Evolutionary conservation across 495 filamentous ascomycete species (phyloP), one percentile per base, ranked within the genome.

Genomic region (Delitschia confertaspora): DNA sequence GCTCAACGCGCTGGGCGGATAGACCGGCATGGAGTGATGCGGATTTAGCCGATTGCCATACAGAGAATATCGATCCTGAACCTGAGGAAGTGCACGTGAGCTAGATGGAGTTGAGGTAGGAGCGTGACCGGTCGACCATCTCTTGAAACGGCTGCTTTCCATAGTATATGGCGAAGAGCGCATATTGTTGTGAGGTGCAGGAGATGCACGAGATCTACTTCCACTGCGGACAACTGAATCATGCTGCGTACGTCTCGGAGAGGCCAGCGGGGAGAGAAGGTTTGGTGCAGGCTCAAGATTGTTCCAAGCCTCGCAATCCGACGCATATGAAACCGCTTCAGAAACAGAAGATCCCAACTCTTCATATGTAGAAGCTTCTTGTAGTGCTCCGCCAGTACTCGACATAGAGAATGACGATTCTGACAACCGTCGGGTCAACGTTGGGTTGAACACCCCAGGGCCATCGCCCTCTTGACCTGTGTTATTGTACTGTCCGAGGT

Each of bases 111-210:
- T 62, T 17, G 67, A 56, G 2, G 72, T 57, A 6, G 67, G 56
- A 70, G 80, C 13, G 74, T 81, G 16, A 5, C 76, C 80, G 9
- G 79, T 82, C 17, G 79, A 83, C 80, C 80, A 84, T 46, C 80
- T 66, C 65, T 83, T 83, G 56, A 71, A 78, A 42, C 78, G 68
- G 29, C 67, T 67, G 27, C 58, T 65, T 23, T 79, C 77, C 41
- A 79, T 67, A 16, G 62, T 72, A 55, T 85, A 82, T 14, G 80
- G 79, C 19, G 70, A 74, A 23, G 77, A 68, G 47, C 80, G 73
- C 60, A 79, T 68, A 33, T 67, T 73, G 34, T 73, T 72, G 39
- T 79, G 70, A 43, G 80, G 75, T 21, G 79, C 80, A 33, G 80
- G 77, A 31, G 79, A 82, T 1, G 76, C 74, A 40, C 74, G 62